These are phyloP conservation scores for Gossypium trilobum DNA, from an alignment of 441 rosid species.

Conservation along the genomic window DNA sequence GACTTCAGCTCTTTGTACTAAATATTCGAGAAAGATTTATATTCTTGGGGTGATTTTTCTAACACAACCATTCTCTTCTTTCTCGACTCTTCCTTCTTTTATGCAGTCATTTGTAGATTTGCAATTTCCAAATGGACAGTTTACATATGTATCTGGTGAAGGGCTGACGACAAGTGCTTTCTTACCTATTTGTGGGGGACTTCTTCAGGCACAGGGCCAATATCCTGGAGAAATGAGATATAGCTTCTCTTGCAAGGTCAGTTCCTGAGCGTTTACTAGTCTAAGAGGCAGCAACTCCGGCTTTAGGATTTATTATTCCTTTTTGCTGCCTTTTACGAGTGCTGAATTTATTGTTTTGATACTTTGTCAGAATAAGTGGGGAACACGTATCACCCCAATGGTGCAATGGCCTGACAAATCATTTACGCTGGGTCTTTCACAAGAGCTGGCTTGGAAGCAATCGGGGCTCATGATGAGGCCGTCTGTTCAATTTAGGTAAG, in stretches of 20 bases:
- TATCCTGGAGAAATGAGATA: slow-evolving; percentile 95
- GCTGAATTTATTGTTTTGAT: neutral
- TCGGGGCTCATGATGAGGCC: slow-evolving; percentile 80
- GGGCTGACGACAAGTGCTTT: slow-evolving; percentile 87
- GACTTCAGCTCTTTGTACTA: neutral
- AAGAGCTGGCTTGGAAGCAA: slow-evolving; percentile 77
- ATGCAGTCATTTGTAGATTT: slow-evolving; percentile 75
- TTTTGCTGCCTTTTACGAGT: neutral
- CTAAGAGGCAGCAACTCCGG: neutral
- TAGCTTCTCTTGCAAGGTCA: slow-evolving; percentile 81
- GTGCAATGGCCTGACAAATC: slow-evolving; percentile 87
- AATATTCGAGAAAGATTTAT: neutral
- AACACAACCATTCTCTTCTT: neutral
- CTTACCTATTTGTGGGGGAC: slow-evolving; percentile 73
- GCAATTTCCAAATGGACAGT: slow-evolving; percentile 89
- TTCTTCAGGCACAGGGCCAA: slow-evolving; percentile 94
- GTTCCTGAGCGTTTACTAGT: neutral
- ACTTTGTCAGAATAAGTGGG: slow-evolving; percentile 57
- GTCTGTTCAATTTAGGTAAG: slow-evolving; percentile 59
- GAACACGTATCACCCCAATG: slow-evolving; percentile 78
- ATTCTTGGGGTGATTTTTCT: slow-evolving; percentile 1
- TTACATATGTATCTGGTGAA: slow-evolving; percentile 83
- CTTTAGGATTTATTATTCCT: neutral
- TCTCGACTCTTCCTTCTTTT: slow-evolving; percentile 8
- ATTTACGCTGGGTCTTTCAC: slow-evolving; percentile 53